Evolutionary conservation across 208 protist genomes (phyloP).

Genomic region (Trichomonas gallinae): DNA sequence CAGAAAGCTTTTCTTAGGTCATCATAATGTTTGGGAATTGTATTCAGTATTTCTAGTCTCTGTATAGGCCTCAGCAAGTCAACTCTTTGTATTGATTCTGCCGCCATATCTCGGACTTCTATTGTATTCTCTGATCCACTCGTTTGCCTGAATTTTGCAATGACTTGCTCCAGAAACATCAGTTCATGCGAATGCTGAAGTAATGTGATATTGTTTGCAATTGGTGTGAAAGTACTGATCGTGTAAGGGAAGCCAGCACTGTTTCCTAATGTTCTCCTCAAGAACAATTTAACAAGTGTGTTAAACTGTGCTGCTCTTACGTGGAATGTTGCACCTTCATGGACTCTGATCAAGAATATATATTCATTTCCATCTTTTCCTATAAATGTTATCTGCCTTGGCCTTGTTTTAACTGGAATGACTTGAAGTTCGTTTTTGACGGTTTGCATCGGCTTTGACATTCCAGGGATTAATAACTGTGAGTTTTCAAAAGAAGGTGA

Average conservation of each 20-base stretch:
- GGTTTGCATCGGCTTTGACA: not conserved
- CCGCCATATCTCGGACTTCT: not conserved
- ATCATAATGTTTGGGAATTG: not conserved
- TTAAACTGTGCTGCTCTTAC: not conserved
- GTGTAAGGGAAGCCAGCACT: not conserved
- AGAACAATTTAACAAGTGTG: not conserved
- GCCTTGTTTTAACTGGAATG: not conserved
- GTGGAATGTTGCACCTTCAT: not conserved
- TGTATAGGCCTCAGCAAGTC: not conserved
- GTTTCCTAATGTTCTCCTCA: not conserved
- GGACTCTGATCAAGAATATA: not conserved
- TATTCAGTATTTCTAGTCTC: not conserved
- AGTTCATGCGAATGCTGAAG: not conserved
- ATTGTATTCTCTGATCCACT: not conserved
- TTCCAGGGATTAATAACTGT: not conserved
- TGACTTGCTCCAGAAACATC: not conserved
- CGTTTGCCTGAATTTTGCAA: not conserved
- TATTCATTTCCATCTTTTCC: not conserved
- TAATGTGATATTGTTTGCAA: not conserved
- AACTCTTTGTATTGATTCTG: not conserved
- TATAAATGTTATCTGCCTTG: not conserved
- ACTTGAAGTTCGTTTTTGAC: not conserved
- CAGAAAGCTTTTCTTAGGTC: not conserved
- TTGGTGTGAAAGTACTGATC: not conserved
- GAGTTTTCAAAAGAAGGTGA: not conserved